Evolutionary conservation across 768 basidiomycete genomes (phyloP).

Genomic region (Tylopilus sp.): DNA sequence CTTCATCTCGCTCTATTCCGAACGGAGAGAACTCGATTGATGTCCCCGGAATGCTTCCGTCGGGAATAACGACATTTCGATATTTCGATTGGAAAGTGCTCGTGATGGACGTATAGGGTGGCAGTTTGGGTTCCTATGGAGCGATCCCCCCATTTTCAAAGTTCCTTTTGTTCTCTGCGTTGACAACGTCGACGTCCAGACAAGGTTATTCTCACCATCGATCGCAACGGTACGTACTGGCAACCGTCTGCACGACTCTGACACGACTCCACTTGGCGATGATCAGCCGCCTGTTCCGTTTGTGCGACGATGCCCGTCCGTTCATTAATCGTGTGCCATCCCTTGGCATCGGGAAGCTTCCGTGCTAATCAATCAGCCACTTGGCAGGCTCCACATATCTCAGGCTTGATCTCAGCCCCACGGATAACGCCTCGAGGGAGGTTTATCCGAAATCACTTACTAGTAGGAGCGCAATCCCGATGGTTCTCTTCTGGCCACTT

Average conservation of each 20-base stretch:
- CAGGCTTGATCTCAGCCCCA: neutral
- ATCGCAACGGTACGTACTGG: neutral
- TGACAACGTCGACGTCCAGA: neutral
- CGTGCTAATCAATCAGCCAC: constrained; percentile 16
- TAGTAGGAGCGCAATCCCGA: neutral
- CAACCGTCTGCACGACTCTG: neutral
- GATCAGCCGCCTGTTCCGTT: constrained; percentile 1
- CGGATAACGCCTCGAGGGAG: constrained; percentile 7
- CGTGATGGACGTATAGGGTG: neutral
- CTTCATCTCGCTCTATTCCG: constrained; percentile 7
- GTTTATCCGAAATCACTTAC: constrained; percentile 12
- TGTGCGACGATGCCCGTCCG: neutral
- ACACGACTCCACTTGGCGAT: neutral
- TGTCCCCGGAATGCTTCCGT: constrained; percentile 7
- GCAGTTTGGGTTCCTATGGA: no score
- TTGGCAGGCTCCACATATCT: constrained; percentile 6
- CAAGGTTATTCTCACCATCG: neutral
- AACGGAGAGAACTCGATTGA: constrained; percentile 6
- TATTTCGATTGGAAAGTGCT: neutral
- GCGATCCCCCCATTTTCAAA: neutral
- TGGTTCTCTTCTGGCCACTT: neutral
- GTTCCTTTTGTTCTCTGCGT: neutral
- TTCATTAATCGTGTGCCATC: neutral
- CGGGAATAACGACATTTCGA: constrained; percentile 12
- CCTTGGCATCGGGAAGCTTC: constrained; percentile 10